phyloP scores from a whole-genome alignment of 2,329 filamentous ascomycete species.

The Verticillium isaacii region DNA sequence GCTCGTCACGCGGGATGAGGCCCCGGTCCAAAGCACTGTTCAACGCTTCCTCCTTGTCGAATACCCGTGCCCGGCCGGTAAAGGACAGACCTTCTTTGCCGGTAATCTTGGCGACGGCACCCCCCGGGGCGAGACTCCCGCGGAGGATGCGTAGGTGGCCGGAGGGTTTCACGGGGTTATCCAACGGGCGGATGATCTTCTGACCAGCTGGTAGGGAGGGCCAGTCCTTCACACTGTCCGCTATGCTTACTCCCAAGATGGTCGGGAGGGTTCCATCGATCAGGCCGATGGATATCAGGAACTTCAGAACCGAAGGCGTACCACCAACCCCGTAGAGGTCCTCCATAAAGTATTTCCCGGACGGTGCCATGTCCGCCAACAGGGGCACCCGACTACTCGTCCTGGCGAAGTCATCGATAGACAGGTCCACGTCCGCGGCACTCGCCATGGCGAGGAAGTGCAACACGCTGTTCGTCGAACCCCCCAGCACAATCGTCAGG shows the following conservation, averaged over 20 bases:
- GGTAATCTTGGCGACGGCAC: constrained; percentile 93
- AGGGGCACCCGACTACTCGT: constrained; percentile 80
- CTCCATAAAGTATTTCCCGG: constrained; percentile 80
- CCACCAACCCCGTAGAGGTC: constrained; percentile 84
- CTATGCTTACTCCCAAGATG: constrained; percentile 77
- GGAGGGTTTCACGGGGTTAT: constrained; percentile 68
- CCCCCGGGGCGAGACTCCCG: constrained; percentile 83
- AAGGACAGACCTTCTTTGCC: constrained; percentile 88
- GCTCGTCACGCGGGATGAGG: constrained; percentile 46
- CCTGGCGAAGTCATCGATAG: constrained; percentile 76
- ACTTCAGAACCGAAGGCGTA: constrained; percentile 79
- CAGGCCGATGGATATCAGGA: constrained; percentile 72
- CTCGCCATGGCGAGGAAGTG: constrained; percentile 90
- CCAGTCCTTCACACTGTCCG: constrained; percentile 73
- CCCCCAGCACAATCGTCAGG: constrained; percentile 87
- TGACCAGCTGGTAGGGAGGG: constrained; percentile 75
- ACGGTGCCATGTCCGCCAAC: constrained; percentile 80
- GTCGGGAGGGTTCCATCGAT: constrained; percentile 75
- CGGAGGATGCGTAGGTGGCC: constrained; percentile 86
- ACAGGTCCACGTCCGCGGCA: constrained; percentile 71
- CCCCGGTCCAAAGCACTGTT: constrained; percentile 70
- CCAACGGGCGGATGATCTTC: constrained; percentile 73
- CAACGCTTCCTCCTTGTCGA: constrained; percentile 78
- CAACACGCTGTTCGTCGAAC: constrained; percentile 82
- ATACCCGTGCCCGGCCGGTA: constrained; percentile 74